Base-by-base conservation (phyloP, 495 filamentous ascomycete genomes). In the Neurospora sp. region DNA sequence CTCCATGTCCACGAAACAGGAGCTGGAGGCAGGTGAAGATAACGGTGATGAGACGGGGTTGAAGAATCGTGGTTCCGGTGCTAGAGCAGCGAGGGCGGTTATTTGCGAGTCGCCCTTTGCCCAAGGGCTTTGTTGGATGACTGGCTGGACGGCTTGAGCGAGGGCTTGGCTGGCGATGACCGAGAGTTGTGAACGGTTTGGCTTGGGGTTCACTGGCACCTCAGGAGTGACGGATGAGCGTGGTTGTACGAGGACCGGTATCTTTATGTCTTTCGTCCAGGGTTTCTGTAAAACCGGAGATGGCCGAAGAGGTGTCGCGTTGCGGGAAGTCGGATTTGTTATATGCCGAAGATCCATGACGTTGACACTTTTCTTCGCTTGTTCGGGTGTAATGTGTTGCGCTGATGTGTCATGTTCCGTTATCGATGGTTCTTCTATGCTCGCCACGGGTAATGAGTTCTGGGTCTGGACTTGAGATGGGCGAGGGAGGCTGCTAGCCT, bases 21-120 rank as follows among this genome's bases (percentile, higher is more conserved):
- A 20, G 69, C 73, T 78, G 37, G 71, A 72, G 39, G 74, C 69
- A 4, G 79, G 79, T 0, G 76, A 79, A 2, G 75, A 78, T 23
- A 75, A 16, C 2, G 72, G 73, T 73, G 70, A 75, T 42, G 27
- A 72, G 20, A 2, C 73, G 46, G 69, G 72, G n/a, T 69, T 72
- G n/a, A 72, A 74, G 9, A 12, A 59, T 35, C 70, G 66, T 4
- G 70, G 37, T 27, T 77, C 69, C 23, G 38, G 20, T 18, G 54
- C 54, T 18, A 27, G 54, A 35, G 27, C 27, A 35, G 48, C 48
- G 11, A 78, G 31, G 31, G 70, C 35, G 0, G 71, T 35, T 27
- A 76, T 46, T 48, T 77, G 73, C 6, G 75, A 75, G 38, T 77
- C 76, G 8, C 69, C 76, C n/a, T 44, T 73, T 42, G 69, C 73